Conservation (phyloP, 2,329 filamentous ascomycete genomes). For the Metarhizium guizhouense region DNA sequence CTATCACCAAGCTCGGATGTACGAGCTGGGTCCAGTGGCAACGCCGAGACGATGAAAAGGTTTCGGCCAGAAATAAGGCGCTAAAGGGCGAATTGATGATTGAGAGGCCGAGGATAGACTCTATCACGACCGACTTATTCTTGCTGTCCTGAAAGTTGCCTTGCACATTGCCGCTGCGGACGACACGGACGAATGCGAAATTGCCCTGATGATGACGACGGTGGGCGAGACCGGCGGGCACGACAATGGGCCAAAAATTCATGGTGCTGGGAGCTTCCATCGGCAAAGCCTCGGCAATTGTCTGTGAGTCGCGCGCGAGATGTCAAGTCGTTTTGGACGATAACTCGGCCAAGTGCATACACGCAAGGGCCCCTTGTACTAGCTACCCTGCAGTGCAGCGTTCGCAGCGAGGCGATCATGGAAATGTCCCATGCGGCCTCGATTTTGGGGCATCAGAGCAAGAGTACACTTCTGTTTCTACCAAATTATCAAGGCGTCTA, state of each 20-base stretch:
- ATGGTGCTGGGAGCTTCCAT: constrained; percentile 20
- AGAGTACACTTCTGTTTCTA: too few species aligned
- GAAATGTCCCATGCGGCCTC: too few species aligned
- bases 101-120: not conserved
- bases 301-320: too few species aligned
- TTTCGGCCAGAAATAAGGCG: not conserved
- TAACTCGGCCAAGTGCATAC: too few species aligned
- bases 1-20: constrained; percentile 3
- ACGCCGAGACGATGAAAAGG: not conserved
- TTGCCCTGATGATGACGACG: constrained; percentile 21
- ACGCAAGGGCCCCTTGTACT: too few species aligned
- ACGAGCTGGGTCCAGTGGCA: constrained; percentile 4
- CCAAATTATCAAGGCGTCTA: too few species aligned
- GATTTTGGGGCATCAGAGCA: too few species aligned
- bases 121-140: constrained; percentile 6
- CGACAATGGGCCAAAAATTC: not conserved
- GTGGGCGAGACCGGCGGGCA: constrained; percentile 10
- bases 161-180: constrained; percentile 23
- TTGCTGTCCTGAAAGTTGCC: constrained; percentile 15
- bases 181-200: constrained; percentile 11
- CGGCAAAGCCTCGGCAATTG: constrained; percentile 18
- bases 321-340: not conserved
- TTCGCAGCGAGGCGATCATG: too few species aligned
- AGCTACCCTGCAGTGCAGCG: too few species aligned
- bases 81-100: not conserved